Evolutionary conservation across 768 basidiomycete species (phyloP), one percentile per base, ranked within the genome.

Genomic region (Gyrodon lividus): DNA sequence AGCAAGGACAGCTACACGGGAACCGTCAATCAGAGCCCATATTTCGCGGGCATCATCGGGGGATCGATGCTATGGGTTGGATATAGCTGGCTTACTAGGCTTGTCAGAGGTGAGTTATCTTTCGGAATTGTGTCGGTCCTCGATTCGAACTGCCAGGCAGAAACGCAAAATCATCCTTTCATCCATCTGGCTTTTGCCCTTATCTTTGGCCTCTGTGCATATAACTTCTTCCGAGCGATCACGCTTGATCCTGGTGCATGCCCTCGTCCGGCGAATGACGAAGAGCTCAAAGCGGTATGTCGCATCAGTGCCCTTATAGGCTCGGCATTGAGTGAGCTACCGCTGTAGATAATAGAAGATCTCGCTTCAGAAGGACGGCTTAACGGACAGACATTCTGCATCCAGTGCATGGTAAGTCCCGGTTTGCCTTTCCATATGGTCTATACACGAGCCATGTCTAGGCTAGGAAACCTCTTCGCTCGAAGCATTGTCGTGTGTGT

Each of bases 341-440:
- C 12, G 22, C 34, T 6, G 16, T 17, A 95, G 92, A 82, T 91
- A 33, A 86, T 99, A 43, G 95, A 98, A 65, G 91, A 93, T 24
- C 74, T 98, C 16, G 91, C 94, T 13, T 86, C 87, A 9, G 83
- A 87, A 63, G 92, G 94, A 14, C 77, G 87, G 16, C 72, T 99
- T 23, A 98, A 98, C 66, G 95, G 96, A 1, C 93, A 94, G 67
- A 93, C 93, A 9, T 98, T 98, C 69, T 98, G 97, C 63, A 87
- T 99, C 45, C 82, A 86, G 52, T 98, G 96, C 71, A 92, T 98
- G 92, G 88, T 87, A 55, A 43, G 82, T 43, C 3, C 17, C 14
- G 6, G 46, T 48, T 31, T 30, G n/a, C 17, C 17, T 17, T 22
- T 13, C 26, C 30, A 24, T 41, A n/a, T 35, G 20, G 3, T 39